A percentile compares a stretch with the other conserved stretches of the same genome.
Conservation (phyloP, 345 rosid genomes). For the Citrus cavaleriei region DNA sequence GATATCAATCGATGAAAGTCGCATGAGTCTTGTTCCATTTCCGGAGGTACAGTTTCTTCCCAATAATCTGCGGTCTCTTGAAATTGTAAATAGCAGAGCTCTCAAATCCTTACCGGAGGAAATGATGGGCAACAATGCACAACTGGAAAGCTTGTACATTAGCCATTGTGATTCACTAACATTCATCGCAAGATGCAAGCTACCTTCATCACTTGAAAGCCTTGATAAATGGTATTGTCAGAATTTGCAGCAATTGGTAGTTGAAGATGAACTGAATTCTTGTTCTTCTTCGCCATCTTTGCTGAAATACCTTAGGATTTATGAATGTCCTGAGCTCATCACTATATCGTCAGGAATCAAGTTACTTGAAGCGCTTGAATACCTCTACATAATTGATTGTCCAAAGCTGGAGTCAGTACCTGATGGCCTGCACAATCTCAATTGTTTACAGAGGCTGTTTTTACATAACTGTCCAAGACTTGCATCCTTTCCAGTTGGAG, state of each 20-base stretch:
- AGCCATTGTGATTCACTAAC: not conserved
- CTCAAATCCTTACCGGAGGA: not conserved
- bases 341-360: not conserved
- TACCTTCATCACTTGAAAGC: no score
- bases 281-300: not conserved
- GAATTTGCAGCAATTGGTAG: no score
- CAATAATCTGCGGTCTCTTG: not conserved
- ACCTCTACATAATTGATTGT: not conserved
- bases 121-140: not conserved
- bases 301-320: not conserved
- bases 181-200: not conserved
- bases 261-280: no score
- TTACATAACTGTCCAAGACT: not conserved
- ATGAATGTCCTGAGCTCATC: slow-evolving; percentile 9
- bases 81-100: not conserved
- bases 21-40: not conserved
- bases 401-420: not conserved
- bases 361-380: not conserved
- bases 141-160: not conserved
- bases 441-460: not conserved
- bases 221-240: no score
- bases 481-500: not conserved
- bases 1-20: not conserved
- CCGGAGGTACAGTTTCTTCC: not conserved
- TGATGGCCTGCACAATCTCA: not conserved